A percentile compares a stretch with the other conserved stretches of the same genome.
phyloP scores from a whole-genome alignment of 2,329 filamentous ascomycete species.

The Neophaeococcomyces mojaviensis region DNA sequence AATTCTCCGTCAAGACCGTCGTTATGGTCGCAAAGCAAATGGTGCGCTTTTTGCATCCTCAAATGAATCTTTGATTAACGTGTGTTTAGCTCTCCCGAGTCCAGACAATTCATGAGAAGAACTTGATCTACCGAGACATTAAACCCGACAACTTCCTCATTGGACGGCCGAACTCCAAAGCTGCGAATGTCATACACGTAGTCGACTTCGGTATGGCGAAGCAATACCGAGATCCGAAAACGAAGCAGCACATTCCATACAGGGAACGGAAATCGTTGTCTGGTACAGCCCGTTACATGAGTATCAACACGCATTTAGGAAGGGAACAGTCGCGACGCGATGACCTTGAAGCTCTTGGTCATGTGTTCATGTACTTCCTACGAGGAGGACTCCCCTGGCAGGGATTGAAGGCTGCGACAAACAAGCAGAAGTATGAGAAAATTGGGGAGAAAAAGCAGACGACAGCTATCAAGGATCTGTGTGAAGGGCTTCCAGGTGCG shows the following conservation, averaged over 20 bases:
- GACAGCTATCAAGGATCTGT: conserved; percentile 91
- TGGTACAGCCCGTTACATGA: conserved; percentile 97
- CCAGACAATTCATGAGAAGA: conserved; percentile 95
- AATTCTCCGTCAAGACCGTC: conserved; percentile 94
- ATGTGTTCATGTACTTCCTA: conserved; percentile 65
- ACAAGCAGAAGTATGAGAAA: conserved; percentile 99
- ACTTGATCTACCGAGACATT: conserved; percentile 97
- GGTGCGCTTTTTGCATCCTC: conserved; percentile 44
- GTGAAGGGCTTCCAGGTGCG: conserved; percentile 78
- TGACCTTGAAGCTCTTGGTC: conserved; percentile 77
- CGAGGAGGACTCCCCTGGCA: conserved; percentile 61
- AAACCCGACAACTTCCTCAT: conserved; percentile 99
- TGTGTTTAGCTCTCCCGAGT: conserved; percentile 69
- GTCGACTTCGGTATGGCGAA: conserved; percentile 99
- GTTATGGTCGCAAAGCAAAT: conserved; percentile 99
- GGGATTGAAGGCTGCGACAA: conserved; percentile 60
- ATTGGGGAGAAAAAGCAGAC: conserved; percentile 99
- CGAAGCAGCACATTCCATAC: conserved; percentile 97
- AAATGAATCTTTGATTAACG: conserved; percentile 23
- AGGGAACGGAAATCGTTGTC: conserved; percentile 94
- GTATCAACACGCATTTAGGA: conserved; percentile 97
- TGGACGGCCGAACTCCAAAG: conserved; percentile 81
- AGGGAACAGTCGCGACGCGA: conserved; percentile 93
- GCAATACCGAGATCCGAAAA: conserved; percentile 97
- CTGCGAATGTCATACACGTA: conserved; percentile 96